phyloP scores from a whole-genome alignment of 768 basidiomycete genomes.

The Pisolithus sp. region DNA sequence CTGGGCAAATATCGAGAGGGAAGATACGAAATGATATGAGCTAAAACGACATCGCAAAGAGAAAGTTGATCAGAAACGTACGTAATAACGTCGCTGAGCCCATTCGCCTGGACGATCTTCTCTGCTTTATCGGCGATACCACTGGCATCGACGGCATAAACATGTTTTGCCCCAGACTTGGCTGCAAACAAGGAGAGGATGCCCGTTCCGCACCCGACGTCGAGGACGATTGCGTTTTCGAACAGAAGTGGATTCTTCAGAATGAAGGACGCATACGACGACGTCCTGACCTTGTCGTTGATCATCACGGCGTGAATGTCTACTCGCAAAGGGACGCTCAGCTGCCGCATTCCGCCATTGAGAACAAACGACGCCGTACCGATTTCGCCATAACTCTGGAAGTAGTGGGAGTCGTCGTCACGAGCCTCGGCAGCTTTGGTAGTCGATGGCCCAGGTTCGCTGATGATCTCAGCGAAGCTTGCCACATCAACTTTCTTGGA shows the following conservation, averaged over 20 bases:
- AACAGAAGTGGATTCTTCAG: conserved; percentile 76
- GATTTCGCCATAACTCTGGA: conserved; percentile 82
- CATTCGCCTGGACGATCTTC: conserved; percentile 74
- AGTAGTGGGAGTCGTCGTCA: conserved; percentile 93
- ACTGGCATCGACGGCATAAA: conserved; percentile 89
- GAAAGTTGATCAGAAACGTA: conserved; percentile 18
- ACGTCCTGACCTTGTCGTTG: conserved; percentile 88
- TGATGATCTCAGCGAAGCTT: conserved; percentile 36
- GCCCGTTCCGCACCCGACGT: conserved; percentile 95
- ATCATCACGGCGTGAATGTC: conserved; percentile 98
- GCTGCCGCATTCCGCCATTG: not conserved
- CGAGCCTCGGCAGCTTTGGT: conserved; percentile 28
- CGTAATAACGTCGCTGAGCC: conserved; percentile 65
- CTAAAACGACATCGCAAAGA: too few relatives aligned
- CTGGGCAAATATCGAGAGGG: conserved; percentile 22
- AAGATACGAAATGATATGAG: too few relatives aligned
- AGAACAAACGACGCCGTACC: conserved; percentile 38
- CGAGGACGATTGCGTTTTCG: conserved; percentile 80
- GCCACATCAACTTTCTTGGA: conserved; percentile 45
- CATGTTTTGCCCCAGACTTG: conserved; percentile 79
- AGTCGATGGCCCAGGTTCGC: conserved; percentile 26
- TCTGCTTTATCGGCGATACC: conserved; percentile 72
- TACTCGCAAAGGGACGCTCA: conserved; percentile 21
- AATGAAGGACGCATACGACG: conserved; percentile 90
- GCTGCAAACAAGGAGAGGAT: conserved; percentile 90